These are phyloP conservation scores for Cutaneotrichosporon sp. DNA, from an alignment of 1,284 basidiomycete species.

Conservation along the genomic window DNA sequence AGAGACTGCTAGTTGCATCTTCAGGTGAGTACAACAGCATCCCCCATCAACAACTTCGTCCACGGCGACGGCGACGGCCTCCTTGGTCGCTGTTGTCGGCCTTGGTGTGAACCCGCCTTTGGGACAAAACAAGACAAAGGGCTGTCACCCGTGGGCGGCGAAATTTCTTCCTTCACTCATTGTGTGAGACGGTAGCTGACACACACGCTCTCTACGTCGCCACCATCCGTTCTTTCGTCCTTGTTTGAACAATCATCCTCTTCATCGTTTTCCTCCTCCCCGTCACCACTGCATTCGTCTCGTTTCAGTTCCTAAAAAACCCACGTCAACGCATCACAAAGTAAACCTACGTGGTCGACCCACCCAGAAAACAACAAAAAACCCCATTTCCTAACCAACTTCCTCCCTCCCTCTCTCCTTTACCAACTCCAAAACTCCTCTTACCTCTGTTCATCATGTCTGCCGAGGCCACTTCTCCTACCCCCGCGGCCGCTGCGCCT, in stretches of 20 bases:
- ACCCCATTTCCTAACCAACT: not conserved
- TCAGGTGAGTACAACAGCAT: conserved; percentile 12
- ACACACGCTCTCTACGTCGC: not conserved
- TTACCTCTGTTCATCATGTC: conserved; percentile 25
- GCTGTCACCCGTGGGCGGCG: not conserved
- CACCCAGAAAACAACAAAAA: conserved; percentile 18
- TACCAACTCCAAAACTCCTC: conserved; percentile 8
- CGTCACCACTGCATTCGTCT: not conserved
- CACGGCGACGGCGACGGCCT: not conserved
- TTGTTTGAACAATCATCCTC: not conserved
- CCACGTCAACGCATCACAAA: conserved; percentile 21
- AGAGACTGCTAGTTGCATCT: conserved; percentile 17
- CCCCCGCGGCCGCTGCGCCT: conserved; percentile 26
- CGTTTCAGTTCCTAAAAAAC: conserved; percentile 18
- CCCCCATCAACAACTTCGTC: too few species aligned
- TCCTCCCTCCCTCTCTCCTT: too few species aligned
- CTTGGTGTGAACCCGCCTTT: too few species aligned
- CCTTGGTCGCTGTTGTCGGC: not conserved
- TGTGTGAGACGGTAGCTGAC: not conserved
- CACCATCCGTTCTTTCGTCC: not conserved
- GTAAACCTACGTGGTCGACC: conserved; percentile 24
- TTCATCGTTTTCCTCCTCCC: not conserved
- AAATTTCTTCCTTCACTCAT: not conserved
- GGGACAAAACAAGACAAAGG: not conserved
- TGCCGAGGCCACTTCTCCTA: conserved; percentile 26